These are phyloP conservation scores for Backusella mclennaniae DNA, from an alignment of 192 early-diverging fungal species.

Conservation along the genomic window DNA sequence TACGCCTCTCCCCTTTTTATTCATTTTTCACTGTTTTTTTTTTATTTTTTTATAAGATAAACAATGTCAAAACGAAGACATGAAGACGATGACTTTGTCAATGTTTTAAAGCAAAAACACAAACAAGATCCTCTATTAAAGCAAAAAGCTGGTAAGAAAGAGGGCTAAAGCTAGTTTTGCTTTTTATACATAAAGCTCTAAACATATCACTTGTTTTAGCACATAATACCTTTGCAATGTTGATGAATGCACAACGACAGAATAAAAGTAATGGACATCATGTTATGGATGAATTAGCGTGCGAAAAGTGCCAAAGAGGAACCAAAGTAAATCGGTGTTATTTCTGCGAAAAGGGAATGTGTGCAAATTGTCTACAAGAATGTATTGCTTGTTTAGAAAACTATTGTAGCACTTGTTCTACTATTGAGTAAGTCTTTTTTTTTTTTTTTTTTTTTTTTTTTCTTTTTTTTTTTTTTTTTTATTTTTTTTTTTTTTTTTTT, in stretches of 20 bases:
- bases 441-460: not conserved
- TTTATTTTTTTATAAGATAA: not conserved
- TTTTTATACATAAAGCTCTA: not conserved
- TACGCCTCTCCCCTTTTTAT: not conserved
- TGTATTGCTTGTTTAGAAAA: slow-evolving; percentile 6
- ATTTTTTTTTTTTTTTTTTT: not conserved
- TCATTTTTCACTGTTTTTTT: not conserved
- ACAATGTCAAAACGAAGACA: slow-evolving; percentile 20
- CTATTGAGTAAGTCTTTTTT: slow-evolving; percentile 19
- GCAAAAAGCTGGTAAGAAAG: slow-evolving; percentile 5
- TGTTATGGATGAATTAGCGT: not conserved
- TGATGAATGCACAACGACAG: slow-evolving; percentile 17
- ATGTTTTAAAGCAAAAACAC: slow-evolving; percentile 21
- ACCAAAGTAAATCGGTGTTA: not conserved
- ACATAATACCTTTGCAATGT: not conserved
- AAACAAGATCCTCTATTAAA: slow-evolving; percentile 13
- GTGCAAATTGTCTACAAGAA: slow-evolving; percentile 9
- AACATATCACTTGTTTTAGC: not conserved
- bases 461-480: not conserved
- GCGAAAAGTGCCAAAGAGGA: not conserved
- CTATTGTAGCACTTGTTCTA: slow-evolving; percentile 13
- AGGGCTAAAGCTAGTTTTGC: not conserved
- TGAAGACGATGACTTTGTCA: slow-evolving; percentile 16
- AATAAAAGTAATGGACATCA: not conserved
- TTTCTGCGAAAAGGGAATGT: slow-evolving; percentile 24